Conservation (phyloP, 768 basidiomycete genomes). For the Lactifluus echinatus region DNA sequence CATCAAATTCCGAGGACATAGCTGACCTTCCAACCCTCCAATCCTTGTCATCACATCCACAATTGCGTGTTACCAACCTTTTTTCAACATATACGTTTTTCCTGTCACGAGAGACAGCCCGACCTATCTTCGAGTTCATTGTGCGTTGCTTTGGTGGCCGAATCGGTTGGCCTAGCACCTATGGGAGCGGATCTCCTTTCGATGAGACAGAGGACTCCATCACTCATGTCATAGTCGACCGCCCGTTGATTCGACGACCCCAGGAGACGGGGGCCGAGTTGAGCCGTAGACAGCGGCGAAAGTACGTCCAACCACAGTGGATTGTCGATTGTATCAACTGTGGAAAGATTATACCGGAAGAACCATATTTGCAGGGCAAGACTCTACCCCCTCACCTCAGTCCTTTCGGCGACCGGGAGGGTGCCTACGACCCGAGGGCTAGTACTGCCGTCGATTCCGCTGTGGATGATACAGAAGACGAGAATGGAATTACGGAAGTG, state of each 20-base stretch:
- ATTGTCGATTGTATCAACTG: constrained; percentile 92
- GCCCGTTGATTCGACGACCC: constrained; percentile 49
- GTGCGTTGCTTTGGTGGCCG: constrained; percentile 87
- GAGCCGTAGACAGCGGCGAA: constrained; percentile 57
- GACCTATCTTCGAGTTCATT: constrained; percentile 89
- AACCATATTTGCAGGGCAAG: constrained; percentile 76
- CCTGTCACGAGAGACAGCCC: constrained; percentile 86
- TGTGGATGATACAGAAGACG: constrained; percentile 28
- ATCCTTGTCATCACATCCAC: constrained; percentile 51
- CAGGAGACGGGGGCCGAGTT: constrained; percentile 50
- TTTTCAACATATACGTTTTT: constrained; percentile 88
- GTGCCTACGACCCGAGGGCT: constrained; percentile 62
- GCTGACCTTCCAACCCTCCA: constrained; percentile 59
- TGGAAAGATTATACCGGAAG: constrained; percentile 75
- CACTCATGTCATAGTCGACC: constrained; percentile 92
- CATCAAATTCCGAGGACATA: constrained; percentile 36
- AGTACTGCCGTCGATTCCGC: constrained; percentile 29
- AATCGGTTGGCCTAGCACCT: constrained; percentile 81
- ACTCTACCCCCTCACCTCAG: constrained; percentile 90
- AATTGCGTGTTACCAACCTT: constrained; percentile 48
- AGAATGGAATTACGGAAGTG: constrained; percentile 27
- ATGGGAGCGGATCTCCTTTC: constrained; percentile 74
- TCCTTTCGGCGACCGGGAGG: constrained; percentile 81
- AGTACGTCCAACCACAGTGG: constrained; percentile 97
- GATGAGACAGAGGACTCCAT: constrained; percentile 73